These are phyloP conservation scores for Jamesozyma spencerorum DNA, from an alignment of 805 yeast genomes.

Conservation along the genomic window DNA sequence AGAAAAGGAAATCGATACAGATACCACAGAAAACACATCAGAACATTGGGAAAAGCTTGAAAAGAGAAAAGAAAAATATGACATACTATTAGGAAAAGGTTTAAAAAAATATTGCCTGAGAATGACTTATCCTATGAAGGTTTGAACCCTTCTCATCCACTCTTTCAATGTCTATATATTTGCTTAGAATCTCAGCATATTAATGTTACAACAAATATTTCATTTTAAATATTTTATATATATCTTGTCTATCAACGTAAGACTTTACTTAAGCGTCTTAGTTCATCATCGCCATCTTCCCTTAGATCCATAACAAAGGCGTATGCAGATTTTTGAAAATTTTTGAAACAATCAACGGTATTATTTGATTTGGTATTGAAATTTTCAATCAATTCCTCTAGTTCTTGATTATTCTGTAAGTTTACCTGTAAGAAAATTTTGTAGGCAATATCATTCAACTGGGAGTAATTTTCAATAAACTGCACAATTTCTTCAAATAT, in stretches of 20 bases:
- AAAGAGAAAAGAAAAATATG: slow-evolving; percentile 13
- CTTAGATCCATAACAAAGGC: slow-evolving; percentile 43
- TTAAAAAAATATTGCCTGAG: slow-evolving; percentile 18
- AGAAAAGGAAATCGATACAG: slow-evolving; percentile 5
- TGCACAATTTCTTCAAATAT: slow-evolving; percentile 32
- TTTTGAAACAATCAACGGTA: slow-evolving; percentile 35
- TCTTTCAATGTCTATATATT: no score
- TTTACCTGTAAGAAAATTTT: slow-evolving; percentile 30
- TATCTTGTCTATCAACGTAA: slow-evolving; percentile 13
- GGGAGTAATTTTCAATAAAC: slow-evolving; percentile 33
- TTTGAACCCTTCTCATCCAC: slow-evolving; percentile 6
- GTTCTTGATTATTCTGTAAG: slow-evolving; percentile 17
- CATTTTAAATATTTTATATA: background rate
- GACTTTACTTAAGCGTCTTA: slow-evolving; percentile 39
- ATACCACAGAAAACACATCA: slow-evolving; percentile 1
- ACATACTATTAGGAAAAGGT: slow-evolving; percentile 12
- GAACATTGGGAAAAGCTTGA: slow-evolving; percentile 7
- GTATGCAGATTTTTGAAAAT: slow-evolving; percentile 36
- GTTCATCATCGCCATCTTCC: slow-evolving; percentile 40
- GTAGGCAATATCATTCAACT: slow-evolving; percentile 30
- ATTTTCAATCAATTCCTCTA: slow-evolving; percentile 20
- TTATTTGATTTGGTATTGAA: slow-evolving; percentile 34
- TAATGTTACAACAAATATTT: background rate
- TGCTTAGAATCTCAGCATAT: no score
- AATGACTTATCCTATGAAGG: slow-evolving; percentile 20